Evolutionary conservation across 805 yeast genomes (phyloP).

Genomic region (Schizosaccharomyces japonicus): DNA sequence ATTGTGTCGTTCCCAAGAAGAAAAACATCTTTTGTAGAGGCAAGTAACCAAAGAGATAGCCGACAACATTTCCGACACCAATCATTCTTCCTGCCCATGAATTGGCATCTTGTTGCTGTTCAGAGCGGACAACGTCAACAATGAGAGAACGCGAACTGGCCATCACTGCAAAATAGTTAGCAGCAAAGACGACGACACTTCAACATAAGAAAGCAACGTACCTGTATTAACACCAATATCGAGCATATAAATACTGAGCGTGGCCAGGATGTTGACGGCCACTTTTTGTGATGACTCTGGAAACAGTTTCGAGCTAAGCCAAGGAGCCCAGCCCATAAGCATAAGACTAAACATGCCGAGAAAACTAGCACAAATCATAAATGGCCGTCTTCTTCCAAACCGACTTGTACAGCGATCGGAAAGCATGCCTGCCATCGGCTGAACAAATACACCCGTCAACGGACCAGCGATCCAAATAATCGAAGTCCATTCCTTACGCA

Average conservation of each 20-base stretch:
- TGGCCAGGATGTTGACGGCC: conserved; percentile 24
- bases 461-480: conserved; percentile 50
- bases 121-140: conserved; percentile 34
- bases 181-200: neutral
- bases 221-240: conserved; percentile 28
- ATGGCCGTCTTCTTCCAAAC: conserved; percentile 33
- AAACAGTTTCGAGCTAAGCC: conserved; percentile 24
- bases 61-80: conserved; percentile 33
- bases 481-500: conserved; percentile 31
- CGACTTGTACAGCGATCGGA: conserved; percentile 27
- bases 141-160: conserved; percentile 38
- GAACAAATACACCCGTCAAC: conserved; percentile 36
- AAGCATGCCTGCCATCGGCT: conserved; percentile 36
- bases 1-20: conserved; percentile 26
- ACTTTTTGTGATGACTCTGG: conserved; percentile 10
- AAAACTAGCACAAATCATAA: conserved; percentile 30
- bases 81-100: conserved; percentile 48
- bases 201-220: neutral
- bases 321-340: conserved; percentile 24
- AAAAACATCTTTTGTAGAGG: conserved; percentile 21
- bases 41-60: conserved; percentile 31
- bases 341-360: conserved; percentile 25
- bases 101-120: conserved; percentile 34
- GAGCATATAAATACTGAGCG: conserved; percentile 26
- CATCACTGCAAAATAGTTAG: conserved; percentile 20